Base-by-base conservation (phyloP, 2,329 filamentous ascomycete species). In the Fusarium sp. region DNA sequence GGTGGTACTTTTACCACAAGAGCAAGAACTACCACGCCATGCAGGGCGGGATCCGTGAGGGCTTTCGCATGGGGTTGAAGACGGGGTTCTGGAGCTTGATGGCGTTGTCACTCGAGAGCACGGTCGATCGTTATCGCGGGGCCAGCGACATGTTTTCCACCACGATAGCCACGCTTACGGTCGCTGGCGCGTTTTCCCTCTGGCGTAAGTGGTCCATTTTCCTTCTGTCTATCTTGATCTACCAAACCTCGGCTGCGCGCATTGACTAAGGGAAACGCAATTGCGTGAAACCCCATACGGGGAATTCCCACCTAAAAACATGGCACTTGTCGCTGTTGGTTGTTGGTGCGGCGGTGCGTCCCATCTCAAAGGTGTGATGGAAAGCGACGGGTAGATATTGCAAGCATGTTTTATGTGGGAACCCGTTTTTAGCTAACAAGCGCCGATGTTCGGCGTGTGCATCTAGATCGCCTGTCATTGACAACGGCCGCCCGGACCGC, bases 1-100 rank as follows among this genome's bases (percentile, higher is more conserved):
- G 94, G 19, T 99, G 96, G 96, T 99, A 95, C 77, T 87, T 98
- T n/a, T 99, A 99, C 79, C 95, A 98, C 83, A 97, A 97, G 81
- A 93, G 89, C 77, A 98, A 98, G 80, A 98, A 97, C 80, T 98
- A 99, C 82, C 89, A 93, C 73, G 87, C 91, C 51, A 90, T 92
- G 73, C 85, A 91, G 22, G 92, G 91, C 7, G 95, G 92, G 1
- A 82, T 96, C 19, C 88, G 88, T 52, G 93, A 97, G 74, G 96
- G 93, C 0, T 72, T 93, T 49, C 89, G 86, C 69, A 92, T 96
- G 85, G 94, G 91, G 2, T 77, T 82, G 32, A 89, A 87, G 70
- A 84, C 96, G 7, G 87, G 88, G 6, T 82, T 91, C 45, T 94
- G 94, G 87, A 92, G 88, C 4, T 85, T 88, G 19, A 82, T 91